Evolutionary conservation across 495 filamentous ascomycete genomes (phyloP).

Genomic region (Terfezia claveryi): DNA sequence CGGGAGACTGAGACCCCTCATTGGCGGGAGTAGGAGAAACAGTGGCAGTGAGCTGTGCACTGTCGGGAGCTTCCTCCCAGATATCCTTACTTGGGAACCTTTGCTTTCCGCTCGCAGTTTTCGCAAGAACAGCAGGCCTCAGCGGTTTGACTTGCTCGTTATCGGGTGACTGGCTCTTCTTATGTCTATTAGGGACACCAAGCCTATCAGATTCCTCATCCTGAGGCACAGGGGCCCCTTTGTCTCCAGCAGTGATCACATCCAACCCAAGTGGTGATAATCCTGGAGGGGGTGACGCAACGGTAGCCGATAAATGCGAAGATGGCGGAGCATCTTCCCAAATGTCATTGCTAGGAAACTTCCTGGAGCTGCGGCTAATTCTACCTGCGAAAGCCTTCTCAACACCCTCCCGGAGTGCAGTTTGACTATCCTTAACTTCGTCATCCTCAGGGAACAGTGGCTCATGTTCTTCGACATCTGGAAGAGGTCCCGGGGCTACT

Average conservation of each 20-base stretch:
- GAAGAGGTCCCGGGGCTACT: neutral
- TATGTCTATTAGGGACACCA: neutral
- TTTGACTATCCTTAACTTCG: constrained; percentile 26
- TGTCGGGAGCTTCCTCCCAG: constrained; percentile 91
- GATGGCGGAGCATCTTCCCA: constrained; percentile 92
- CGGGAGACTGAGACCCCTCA: constrained; percentile 22
- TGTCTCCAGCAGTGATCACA: constrained; percentile 14
- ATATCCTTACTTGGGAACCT: constrained; percentile 85
- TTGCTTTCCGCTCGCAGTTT: constrained; percentile 21
- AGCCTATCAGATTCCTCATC: constrained; percentile 14
- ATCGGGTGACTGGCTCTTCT: neutral
- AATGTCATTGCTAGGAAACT: constrained; percentile 79
- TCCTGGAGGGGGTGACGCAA: constrained; percentile 35
- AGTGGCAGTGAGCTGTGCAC: constrained; percentile 58
- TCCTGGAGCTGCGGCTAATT: constrained; percentile 19
- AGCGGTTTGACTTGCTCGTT: neutral
- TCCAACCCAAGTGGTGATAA: neutral
- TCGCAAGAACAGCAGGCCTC: neutral
- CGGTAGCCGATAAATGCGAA: constrained; percentile 55
- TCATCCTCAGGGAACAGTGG: constrained; percentile 77
- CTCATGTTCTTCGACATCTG: constrained; percentile 73
- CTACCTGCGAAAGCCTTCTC: neutral
- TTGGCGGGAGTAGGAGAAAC: constrained; percentile 57
- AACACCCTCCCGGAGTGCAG: constrained; percentile 5
- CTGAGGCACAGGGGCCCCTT: constrained; percentile 7